phyloP scores from a whole-genome alignment of 305 asterid genomes.

The Ajuga reptans region DNA sequence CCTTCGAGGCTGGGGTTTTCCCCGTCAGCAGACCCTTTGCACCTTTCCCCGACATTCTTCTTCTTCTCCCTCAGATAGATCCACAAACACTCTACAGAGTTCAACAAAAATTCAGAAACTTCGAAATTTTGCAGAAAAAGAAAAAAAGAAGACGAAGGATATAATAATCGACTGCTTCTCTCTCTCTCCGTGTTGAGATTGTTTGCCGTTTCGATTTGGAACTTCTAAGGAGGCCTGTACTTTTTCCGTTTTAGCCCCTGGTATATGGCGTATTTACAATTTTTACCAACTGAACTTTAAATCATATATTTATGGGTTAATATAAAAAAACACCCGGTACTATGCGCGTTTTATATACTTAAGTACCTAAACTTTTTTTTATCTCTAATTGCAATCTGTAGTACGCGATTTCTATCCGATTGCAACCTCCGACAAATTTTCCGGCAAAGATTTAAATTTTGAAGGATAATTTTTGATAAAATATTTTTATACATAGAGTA shows the following conservation, averaged over 20 bases:
- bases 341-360: no score
- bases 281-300: no score
- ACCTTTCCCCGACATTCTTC: slow-evolving; percentile 77
- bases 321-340: no score
- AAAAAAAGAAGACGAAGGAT: neutral
- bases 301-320: no score
- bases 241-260: neutral
- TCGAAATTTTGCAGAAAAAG: neutral
- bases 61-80: slow-evolving; percentile 29
- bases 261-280: neutral
- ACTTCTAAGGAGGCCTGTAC: no score
- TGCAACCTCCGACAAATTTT: no score
- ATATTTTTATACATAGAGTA: no score
- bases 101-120: neutral
- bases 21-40: slow-evolving; percentile 69
- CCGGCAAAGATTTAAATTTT: no score
- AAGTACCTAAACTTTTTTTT: no score
- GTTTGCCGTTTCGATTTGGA: neutral
- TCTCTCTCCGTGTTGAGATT: neutral
- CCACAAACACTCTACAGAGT: slow-evolving; percentile 6
- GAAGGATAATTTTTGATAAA: no score
- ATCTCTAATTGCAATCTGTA: no score
- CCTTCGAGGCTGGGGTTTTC: slow-evolving; percentile 47
- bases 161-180: neutral
- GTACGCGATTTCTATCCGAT: no score